These are phyloP conservation scores for Periconia sp. DNA, from an alignment of 2,329 filamentous ascomycete genomes.

Conservation along the genomic window DNA sequence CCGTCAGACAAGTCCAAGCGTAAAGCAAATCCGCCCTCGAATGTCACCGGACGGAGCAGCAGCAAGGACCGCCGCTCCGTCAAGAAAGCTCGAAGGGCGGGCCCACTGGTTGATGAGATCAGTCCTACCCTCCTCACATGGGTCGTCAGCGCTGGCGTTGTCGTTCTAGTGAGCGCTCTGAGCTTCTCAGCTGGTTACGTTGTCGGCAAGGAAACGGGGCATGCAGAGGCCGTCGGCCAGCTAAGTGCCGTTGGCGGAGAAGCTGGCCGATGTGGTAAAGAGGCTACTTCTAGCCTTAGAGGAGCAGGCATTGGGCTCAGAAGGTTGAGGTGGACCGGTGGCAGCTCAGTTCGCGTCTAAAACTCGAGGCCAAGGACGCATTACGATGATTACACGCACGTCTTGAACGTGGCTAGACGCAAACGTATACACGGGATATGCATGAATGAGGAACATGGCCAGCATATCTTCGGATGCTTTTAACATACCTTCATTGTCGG, in stretches of 20 bases:
- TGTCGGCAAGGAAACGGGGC: conserved; percentile 64
- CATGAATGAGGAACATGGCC: too few relatives aligned
- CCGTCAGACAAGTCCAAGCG: conserved; percentile 52
- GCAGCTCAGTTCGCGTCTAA: conserved; percentile 28
- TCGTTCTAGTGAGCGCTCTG: conserved; percentile 68
- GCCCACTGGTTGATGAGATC: conserved; percentile 49
- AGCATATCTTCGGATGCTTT: too few relatives aligned
- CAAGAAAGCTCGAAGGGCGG: conserved; percentile 51
- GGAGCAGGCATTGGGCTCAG: conserved; percentile 37
- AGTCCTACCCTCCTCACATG: conserved; percentile 69
- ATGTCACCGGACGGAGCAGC: conserved; percentile 42
- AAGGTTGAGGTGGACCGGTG: conserved; percentile 39
- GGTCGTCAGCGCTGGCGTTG: conserved; percentile 69
- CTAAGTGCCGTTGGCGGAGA: conserved; percentile 34
- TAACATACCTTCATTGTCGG: neutral
- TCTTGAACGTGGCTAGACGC: too few relatives aligned
- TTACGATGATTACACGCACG: conserved; percentile 5
- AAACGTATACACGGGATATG: too few relatives aligned
- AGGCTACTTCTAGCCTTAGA: conserved; percentile 33
- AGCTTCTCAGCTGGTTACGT: conserved; percentile 70
- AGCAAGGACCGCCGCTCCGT: conserved; percentile 52
- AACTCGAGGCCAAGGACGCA: neutral
- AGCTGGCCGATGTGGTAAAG: conserved; percentile 41
- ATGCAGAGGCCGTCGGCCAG: conserved; percentile 54
- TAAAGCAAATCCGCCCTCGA: conserved; percentile 46